phyloP scores from a whole-genome alignment of 2,329 filamentous ascomycete species.

The Aspergillus eucalypticola region DNA sequence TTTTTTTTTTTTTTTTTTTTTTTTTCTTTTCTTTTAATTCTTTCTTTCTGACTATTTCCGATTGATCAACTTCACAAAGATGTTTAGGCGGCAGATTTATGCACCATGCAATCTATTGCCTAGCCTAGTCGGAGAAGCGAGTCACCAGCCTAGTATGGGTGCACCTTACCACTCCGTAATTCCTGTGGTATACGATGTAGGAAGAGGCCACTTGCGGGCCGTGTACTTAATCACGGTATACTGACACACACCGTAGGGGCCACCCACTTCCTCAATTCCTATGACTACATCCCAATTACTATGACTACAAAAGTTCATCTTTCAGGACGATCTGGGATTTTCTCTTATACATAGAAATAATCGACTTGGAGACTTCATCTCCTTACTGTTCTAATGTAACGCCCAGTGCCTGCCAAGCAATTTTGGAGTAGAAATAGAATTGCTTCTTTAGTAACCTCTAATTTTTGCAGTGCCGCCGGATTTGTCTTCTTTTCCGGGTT shows the following conservation, averaged over 20 bases:
- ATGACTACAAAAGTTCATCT: background rate
- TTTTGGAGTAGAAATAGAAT: background rate
- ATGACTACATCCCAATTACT: background rate
- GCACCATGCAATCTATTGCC: background rate
- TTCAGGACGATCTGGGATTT: background rate
- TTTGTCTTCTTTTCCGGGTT: slow-evolving; percentile 1
- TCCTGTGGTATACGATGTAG: background rate
- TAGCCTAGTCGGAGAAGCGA: background rate
- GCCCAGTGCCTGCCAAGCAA: slow-evolving; percentile 5
- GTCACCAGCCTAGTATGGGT: background rate
- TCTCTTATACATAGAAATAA: slow-evolving; percentile 3
- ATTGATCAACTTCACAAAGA: background rate
- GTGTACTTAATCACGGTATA: background rate
- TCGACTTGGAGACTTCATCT: slow-evolving; percentile 4
- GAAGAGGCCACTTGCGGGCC: background rate
- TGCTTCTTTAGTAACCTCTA: background rate
- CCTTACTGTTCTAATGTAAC: slow-evolving; percentile 1
- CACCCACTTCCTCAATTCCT: background rate
- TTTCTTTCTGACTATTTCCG: background rate
- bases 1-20: too few species aligned
- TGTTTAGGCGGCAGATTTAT: background rate
- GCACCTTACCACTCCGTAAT: background rate
- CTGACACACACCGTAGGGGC: background rate
- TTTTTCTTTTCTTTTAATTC: too few species aligned
- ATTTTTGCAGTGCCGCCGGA: background rate